phyloP scores from a whole-genome alignment of 2,329 filamentous ascomycete species.

The Alternaria sp. region DNA sequence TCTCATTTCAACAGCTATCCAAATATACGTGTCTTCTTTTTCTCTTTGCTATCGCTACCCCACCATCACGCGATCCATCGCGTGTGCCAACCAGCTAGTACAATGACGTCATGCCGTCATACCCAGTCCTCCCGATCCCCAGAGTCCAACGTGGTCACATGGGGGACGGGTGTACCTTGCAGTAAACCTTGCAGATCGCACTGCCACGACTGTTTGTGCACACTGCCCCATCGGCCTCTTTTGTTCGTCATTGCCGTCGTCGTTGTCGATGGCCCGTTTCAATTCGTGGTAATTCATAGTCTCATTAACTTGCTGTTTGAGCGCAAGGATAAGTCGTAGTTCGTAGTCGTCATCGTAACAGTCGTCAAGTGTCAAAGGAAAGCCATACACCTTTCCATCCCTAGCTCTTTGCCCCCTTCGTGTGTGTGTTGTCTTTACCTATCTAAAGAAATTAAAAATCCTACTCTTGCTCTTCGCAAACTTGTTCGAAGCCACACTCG shows the following conservation, averaged over 20 bases:
- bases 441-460: constrained; percentile 51
- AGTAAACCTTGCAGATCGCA: constrained; percentile 36
- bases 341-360: constrained; percentile 20
- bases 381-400: too few species aligned
- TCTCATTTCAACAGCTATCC: neutral
- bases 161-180: constrained; percentile 48
- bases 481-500: constrained; percentile 39
- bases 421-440: neutral
- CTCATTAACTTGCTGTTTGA: constrained; percentile 19
- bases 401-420: too few species aligned
- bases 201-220: neutral
- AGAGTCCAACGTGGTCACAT: neutral
- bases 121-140: neutral
- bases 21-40: neutral
- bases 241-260: constrained; percentile 7
- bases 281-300: neutral
- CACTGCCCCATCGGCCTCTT: too few species aligned
- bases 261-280: neutral
- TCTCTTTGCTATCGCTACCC: neutral
- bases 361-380: constrained; percentile 16
- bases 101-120: neutral
- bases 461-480: constrained; percentile 47
- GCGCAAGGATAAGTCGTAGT: constrained; percentile 24
- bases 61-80: neutral
- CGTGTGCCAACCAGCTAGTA: neutral